These are phyloP conservation scores for Monosporozyma yasuniensis DNA, from an alignment of 805 yeast species.

Conservation along the genomic window DNA sequence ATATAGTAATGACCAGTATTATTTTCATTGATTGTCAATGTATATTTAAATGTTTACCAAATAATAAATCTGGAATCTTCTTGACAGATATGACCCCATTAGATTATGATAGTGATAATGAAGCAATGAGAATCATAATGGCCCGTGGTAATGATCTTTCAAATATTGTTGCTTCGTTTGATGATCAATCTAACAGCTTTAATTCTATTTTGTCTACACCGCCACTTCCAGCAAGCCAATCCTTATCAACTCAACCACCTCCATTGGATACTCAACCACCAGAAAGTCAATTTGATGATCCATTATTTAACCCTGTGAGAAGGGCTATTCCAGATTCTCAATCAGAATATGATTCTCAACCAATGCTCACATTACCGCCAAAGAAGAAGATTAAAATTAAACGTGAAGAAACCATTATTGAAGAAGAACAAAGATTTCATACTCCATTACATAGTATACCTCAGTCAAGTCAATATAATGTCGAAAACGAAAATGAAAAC, in stretches of 20 bases:
- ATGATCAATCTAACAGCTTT: too few species aligned
- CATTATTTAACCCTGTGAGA: not conserved
- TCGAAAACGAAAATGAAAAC: too few species aligned
- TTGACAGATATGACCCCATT: not conserved
- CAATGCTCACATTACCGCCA: not conserved
- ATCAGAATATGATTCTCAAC: not conserved
- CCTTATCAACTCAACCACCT: not conserved
- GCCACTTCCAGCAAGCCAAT: too few species aligned
- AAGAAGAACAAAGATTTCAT: not conserved
- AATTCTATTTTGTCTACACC: too few species aligned
- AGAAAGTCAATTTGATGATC: not conserved
- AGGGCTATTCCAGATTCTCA: not conserved
- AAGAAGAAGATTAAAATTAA: not conserved
- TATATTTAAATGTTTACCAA: not conserved
- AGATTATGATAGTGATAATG: not conserved
- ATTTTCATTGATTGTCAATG: not conserved
- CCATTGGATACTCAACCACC: not conserved
- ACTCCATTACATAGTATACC: too few species aligned
- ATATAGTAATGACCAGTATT: not conserved
- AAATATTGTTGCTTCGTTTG: too few species aligned
- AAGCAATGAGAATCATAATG: not conserved
- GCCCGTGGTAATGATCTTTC: too few species aligned
- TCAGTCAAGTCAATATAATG: too few species aligned
- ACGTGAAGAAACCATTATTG: not conserved
- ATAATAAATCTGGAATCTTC: not conserved